Conservation (phyloP, 352 stramenopile species). For the Pythium rhizo-oryzae region DNA sequence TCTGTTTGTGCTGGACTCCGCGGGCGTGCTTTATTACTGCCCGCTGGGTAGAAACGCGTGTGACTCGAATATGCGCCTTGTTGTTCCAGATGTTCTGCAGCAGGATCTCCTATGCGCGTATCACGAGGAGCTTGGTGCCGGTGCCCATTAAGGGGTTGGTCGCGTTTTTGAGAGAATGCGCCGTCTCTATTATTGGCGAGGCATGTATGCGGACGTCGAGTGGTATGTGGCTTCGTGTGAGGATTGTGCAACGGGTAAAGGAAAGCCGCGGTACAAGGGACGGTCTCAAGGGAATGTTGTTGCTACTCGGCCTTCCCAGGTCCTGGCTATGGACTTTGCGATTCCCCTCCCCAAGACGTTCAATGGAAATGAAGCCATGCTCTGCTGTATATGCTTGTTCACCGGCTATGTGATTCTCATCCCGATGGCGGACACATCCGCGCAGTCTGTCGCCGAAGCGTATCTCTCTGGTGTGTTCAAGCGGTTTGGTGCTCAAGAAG, state of each 20-base stretch:
- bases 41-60: too few relatives aligned
- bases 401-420: conserved; percentile 13
- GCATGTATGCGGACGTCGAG: conserved; percentile 4
- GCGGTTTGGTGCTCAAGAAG: conserved; percentile 22
- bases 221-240: conserved; percentile 6
- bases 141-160: conserved; percentile 5
- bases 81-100: too few relatives aligned
- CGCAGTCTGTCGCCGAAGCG: conserved; percentile 22
- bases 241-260: conserved; percentile 15
- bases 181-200: neutral
- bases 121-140: neutral
- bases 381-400: conserved; percentile 13
- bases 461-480: conserved; percentile 27
- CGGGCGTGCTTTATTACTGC: too few relatives aligned
- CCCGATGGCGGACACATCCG: neutral
- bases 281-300: conserved; percentile 9
- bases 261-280: conserved; percentile 13
- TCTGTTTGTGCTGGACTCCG: neutral
- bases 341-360: conserved; percentile 1
- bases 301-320: conserved; percentile 6
- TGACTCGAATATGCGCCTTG: too few relatives aligned
- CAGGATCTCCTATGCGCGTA: too few relatives aligned
- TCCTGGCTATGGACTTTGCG: conserved; percentile 15
- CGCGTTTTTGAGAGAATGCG: neutral
- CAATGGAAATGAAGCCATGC: conserved; percentile 7